Evolutionary conservation across 1,139 yeast species (phyloP).

Genomic region (Suhomyces coccinellae): DNA sequence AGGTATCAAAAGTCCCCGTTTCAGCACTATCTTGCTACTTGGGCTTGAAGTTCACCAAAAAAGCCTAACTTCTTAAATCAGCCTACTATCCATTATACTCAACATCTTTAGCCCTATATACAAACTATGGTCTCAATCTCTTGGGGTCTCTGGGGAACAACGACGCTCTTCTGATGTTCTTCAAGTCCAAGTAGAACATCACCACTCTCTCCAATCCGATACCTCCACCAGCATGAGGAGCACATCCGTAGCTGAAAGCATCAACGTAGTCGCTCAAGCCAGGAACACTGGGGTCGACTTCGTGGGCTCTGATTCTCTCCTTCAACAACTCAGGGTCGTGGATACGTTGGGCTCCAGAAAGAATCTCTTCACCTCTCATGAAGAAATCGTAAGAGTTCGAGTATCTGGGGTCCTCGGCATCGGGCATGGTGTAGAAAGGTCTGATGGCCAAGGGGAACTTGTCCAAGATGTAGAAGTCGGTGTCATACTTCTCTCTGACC

Average conservation of each 20-base stretch:
- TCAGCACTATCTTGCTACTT: too few relatives aligned
- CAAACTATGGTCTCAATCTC: slow-evolving; percentile 74
- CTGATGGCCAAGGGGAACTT: slow-evolving; percentile 95
- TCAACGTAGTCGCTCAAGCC: slow-evolving; percentile 90
- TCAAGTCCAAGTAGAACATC: slow-evolving; percentile 95
- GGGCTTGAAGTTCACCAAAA: too few relatives aligned
- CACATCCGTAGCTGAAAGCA: slow-evolving; percentile 91
- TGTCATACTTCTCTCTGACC: slow-evolving; percentile 90
- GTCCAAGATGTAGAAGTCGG: slow-evolving; percentile 96
- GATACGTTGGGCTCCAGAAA: slow-evolving; percentile 98
- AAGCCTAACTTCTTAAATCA: too few relatives aligned
- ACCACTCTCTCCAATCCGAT: slow-evolving; percentile 98
- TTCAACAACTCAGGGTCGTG: slow-evolving; percentile 85
- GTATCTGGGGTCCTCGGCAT: slow-evolving; percentile 84
- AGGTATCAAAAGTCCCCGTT: too few relatives aligned
- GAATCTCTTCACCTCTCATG: slow-evolving; percentile 99
- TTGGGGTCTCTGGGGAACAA: slow-evolving; percentile 98
- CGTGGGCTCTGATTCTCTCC: slow-evolving; percentile 82
- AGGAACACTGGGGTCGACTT: slow-evolving; percentile 73
- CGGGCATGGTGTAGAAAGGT: slow-evolving; percentile 99
- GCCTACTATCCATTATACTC: too few relatives aligned
- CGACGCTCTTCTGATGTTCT: slow-evolving; percentile 96
- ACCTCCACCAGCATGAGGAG: slow-evolving; percentile 99
- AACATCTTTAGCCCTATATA: too few relatives aligned
- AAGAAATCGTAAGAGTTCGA: slow-evolving; percentile 97